These are phyloP conservation scores for Gnomoniopsis smithogilvyi DNA, from an alignment of 2,329 filamentous ascomycete species.

Conservation along the genomic window DNA sequence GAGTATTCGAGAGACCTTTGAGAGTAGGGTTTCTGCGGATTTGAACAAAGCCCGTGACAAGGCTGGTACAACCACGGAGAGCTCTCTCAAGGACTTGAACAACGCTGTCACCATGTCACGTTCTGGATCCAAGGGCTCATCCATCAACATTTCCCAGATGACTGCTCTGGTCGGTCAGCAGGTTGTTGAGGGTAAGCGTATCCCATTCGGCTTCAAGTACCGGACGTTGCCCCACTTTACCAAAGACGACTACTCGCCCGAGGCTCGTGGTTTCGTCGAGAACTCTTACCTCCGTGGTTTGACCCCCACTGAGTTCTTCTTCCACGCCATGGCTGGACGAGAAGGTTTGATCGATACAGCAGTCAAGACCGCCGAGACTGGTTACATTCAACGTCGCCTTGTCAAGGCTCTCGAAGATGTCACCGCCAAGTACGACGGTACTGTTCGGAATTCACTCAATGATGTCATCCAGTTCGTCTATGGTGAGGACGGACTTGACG, in stretches of 20 bases:
- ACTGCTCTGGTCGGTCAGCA: slow-evolving; percentile 96
- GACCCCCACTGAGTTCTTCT: slow-evolving; percentile 96
- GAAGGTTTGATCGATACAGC: slow-evolving; percentile 99
- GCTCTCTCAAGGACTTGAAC: slow-evolving; percentile 91
- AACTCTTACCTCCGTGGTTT: slow-evolving; percentile 97
- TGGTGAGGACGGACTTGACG: slow-evolving; percentile 94
- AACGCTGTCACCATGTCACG: slow-evolving; percentile 95
- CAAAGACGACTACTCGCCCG: slow-evolving; percentile 97
- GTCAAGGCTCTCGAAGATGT: slow-evolving; percentile 98
- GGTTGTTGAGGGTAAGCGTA: slow-evolving; percentile 96
- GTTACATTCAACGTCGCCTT: slow-evolving; percentile 97
- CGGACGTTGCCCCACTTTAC: slow-evolving; percentile 96
- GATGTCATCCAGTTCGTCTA: slow-evolving; percentile 98
- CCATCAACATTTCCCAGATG: slow-evolving; percentile 99
- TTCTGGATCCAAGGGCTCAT: slow-evolving; percentile 96
- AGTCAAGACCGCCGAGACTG: slow-evolving; percentile 98
- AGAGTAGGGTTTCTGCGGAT: slow-evolving; percentile 92
- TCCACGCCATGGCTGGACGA: slow-evolving; percentile 99
- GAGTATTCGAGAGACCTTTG: slow-evolving; percentile 97
- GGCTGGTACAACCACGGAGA: slow-evolving; percentile 87
- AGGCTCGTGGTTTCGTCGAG: slow-evolving; percentile 95
- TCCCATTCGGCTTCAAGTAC: slow-evolving; percentile 99
- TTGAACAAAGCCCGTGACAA: slow-evolving; percentile 95
- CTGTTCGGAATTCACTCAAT: slow-evolving; percentile 92
- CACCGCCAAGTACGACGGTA: slow-evolving; percentile 96